Evolutionary conservation across 2,329 filamentous ascomycete genomes (phyloP), one percentile per base, ranked within the genome.

Genomic region (Aspergillus eucalypticola): DNA sequence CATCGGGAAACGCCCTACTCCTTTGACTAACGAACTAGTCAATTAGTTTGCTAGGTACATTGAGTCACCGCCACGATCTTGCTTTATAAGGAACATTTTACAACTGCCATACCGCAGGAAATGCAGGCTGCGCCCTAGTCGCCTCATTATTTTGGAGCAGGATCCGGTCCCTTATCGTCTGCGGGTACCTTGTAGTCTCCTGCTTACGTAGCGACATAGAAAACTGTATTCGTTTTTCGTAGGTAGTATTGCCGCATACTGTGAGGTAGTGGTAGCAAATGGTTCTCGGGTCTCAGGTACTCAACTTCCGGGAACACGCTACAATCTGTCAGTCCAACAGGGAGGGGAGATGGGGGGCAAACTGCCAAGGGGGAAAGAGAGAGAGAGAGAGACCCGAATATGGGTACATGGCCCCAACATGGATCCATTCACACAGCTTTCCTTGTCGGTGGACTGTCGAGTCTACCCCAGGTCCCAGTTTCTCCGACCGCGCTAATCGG

Each of bases 401-500:
- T 44, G 41, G 41, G 41, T 21, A 10, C 41, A 44, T 23, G 13
- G 19, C 41, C 19, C 35, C 32, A 35, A 35, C 11, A 4, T 35
- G 32, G 32, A 32, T 41, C 58, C 51, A 41, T 21, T 25, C 51
- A 21, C 21, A 25, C n/a, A 23, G 19, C 23, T 51, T 62, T 67
- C 58, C 58, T 53, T 56, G 52, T 58, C 54, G 52, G 54, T 52
- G 39, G 39, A 35, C 32, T 13, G 32, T 35, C 32, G 32, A 35
- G 46, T 42, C 48, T 64, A 65, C 67, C 66, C 67, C 67, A 60
- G 63, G 59, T 57, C 53, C 53, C 25, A 50, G 46, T 50, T 50
- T 55, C 59, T 49, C 58, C 50, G 60, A 66, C 66, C 59, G 61
- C 60, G 60, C 60, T 59, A 61, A 60, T 62, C 60, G 54, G 53